phyloP scores from a whole-genome alignment of 768 basidiomycete genomes.

The Lactarius evosmus region DNA sequence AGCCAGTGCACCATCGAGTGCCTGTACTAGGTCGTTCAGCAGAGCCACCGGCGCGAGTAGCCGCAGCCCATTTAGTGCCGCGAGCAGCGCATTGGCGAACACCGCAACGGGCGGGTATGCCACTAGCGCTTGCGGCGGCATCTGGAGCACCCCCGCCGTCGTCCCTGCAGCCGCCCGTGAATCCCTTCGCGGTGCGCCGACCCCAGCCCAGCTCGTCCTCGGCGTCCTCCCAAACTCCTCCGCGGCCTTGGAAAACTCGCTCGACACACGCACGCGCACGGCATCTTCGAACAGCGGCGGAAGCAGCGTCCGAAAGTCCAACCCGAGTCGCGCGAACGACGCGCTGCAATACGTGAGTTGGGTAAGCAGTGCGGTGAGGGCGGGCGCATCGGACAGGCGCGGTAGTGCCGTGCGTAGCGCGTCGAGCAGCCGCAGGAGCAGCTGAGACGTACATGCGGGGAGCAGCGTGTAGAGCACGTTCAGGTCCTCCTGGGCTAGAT shows the following conservation, averaged over 20 bases:
- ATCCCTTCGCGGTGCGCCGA: slow-evolving; percentile 27
- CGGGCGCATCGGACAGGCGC: slow-evolving; percentile 53
- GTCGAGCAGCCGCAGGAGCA: slow-evolving; percentile 62
- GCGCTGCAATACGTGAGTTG: slow-evolving; percentile 94
- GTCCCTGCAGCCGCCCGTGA: slow-evolving; percentile 17
- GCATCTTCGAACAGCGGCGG: slow-evolving; percentile 63
- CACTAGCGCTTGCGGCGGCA: slow-evolving; percentile 67
- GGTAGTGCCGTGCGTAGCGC: slow-evolving; percentile 60
- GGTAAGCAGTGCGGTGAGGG: slow-evolving; percentile 81
- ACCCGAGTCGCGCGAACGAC: slow-evolving; percentile 84
- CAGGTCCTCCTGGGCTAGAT: slow-evolving; percentile 30
- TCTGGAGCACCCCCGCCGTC: slow-evolving; percentile 41
- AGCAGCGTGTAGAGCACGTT: slow-evolving; percentile 51
- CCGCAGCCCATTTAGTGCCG: slow-evolving; percentile 75
- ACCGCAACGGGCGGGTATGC: slow-evolving; percentile 72
- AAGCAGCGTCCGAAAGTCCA: slow-evolving; percentile 78
- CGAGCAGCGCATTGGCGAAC: slow-evolving; percentile 67
- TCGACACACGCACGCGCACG: slow-evolving; percentile 53
- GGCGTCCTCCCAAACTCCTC: slow-evolving; percentile 27
- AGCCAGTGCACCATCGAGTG: slow-evolving; percentile 53
- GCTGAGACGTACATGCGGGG: slow-evolving; percentile 59
- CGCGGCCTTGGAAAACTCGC: slow-evolving; percentile 46
- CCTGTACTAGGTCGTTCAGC: slow-evolving; percentile 43
- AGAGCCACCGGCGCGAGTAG: slow-evolving; percentile 70
- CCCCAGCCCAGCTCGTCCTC: slow-evolving; percentile 16